Base-by-base conservation (phyloP, 2,329 filamentous ascomycete species). In the Alternaria brassicicola region DNA sequence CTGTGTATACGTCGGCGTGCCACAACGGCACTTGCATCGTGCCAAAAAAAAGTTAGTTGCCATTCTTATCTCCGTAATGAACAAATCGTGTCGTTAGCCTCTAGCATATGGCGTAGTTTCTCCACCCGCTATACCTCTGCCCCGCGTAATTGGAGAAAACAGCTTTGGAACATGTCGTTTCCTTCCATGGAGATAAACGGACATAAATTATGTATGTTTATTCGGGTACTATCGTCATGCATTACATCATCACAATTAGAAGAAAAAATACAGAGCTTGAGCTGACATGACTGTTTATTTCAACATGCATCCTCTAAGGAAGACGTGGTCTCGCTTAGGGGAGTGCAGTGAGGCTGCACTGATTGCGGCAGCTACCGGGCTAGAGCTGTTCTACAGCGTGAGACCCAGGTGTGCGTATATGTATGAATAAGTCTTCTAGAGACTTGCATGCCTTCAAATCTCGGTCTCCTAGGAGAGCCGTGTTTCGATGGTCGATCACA, bases 401-500 rank as follows among this genome's bases (percentile, higher is more conserved):
- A 31, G 36, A 8, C 30, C 28, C 19, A 12, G 21, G 43, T 21
- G 39, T 42, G 43, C 13, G 30, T 47, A 19, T 5, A n/a, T 2
- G 13, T 47, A 5, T 25, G 12, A 3, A 7, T 3, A 17, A 33
- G 43, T 33, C 49, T 31, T 41, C n/a, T 25, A 12, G n/a, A 42
- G 26, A 43, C 35, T 15, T 43, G 26, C 3, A 30, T 13, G 19
- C 8, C 12, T 23, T 52, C 35, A 17, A 26, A 25, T 3, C 36
- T 52, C 12, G 4, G 41, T 47, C 26, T 39, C 9, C 5, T 28
- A 19, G 13, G n/a, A 15, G 45, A 8, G n/a, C 15, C 36, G 7
- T 35, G n/a, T n/a, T 26, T 42, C 4, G 19, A 17, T 55, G 21
- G 49, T 61, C 59, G 65, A 67, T 58, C 63, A 65, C 65, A 82